A percentile compares a stretch with the other conserved stretches of the same genome.
phyloP scores from a whole-genome alignment of 768 basidiomycete genomes.

The Tulasnella sp. region DNA sequence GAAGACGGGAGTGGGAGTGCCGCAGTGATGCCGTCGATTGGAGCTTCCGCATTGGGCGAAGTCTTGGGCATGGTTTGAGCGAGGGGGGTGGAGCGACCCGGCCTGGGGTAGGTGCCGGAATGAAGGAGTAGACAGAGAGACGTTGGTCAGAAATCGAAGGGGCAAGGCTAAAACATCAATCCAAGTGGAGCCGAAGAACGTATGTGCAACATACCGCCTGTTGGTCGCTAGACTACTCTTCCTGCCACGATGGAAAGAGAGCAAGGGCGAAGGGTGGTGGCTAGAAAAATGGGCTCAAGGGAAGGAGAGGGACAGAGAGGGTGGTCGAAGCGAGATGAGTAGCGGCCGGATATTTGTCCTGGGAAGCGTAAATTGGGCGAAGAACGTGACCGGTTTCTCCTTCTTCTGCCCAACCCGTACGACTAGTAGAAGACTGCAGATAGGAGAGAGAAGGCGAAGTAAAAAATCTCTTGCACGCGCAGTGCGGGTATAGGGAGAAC shows the following conservation, averaged over 20 bases:
- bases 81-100: conserved; percentile 7
- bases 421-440: background rate
- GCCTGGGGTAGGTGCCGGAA: background rate
- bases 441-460: no score
- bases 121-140: background rate
- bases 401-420: background rate
- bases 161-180: background rate
- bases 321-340: background rate
- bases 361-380: background rate
- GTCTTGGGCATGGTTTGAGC: conserved; percentile 17
- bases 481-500: background rate
- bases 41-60: conserved; percentile 3
- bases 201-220: background rate
- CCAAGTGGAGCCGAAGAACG: background rate
- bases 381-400: background rate
- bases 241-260: background rate
- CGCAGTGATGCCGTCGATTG: conserved; percentile 17
- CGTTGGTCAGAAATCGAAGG: background rate
- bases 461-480: no score
- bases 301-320: background rate
- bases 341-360: conserved; percentile 3
- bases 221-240: background rate
- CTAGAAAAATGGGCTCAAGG: background rate
- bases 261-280: background rate
- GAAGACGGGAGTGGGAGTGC: conserved; percentile 9